Base-by-base conservation (phyloP, 441 rosid genomes). In the Brassica balearica region DNA sequence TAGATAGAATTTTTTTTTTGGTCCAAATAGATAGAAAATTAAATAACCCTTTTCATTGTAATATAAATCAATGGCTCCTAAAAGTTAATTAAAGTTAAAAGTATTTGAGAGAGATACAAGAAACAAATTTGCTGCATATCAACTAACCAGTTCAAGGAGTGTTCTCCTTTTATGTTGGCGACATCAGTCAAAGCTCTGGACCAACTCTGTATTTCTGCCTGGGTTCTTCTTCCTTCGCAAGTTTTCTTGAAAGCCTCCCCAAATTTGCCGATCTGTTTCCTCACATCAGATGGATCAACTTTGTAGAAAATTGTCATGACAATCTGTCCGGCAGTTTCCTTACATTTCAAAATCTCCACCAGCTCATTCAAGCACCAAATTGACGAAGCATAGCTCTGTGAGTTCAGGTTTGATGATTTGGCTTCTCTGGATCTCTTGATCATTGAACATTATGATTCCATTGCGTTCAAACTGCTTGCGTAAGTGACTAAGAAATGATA, bases 321-420 rank as follows among this genome's bases (percentile, higher is more conserved):
- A 2, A 15, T 32, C 8, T 19, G 74, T 25, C 55, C 48, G 2
- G 20, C 23, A 3, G 3, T 43, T 53, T 62, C 32, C 2, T 6
- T 7, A 11, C 23, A 15, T 6, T 32, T 8, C 48, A 64, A 34
- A 9, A 75, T 67, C 71, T 74, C 48, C 10, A 32, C 22, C 14
- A 74, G 56, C 23, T 74, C 78, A 2, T 74, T 20, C 63, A 76
- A 46, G 22, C 80, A 76, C 69, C 69, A 76, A 4, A 12, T 43
- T 4, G 80, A 76, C n/a, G 74, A 76, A 60, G 80, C 74, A 46
- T 23, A 76, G 10, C 19, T 62, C 12, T 69, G 3, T 2, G 53
- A 69, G 61, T 11, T 23, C 63, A 20, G 73, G 73, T 23, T 22
- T 6, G 14, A 46, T 53, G 23, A 11, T 2, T 14, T 15, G 27